Evolutionary conservation across 768 basidiomycete genomes (phyloP).

Genomic region (Tylopilus vinaceipallidus): DNA sequence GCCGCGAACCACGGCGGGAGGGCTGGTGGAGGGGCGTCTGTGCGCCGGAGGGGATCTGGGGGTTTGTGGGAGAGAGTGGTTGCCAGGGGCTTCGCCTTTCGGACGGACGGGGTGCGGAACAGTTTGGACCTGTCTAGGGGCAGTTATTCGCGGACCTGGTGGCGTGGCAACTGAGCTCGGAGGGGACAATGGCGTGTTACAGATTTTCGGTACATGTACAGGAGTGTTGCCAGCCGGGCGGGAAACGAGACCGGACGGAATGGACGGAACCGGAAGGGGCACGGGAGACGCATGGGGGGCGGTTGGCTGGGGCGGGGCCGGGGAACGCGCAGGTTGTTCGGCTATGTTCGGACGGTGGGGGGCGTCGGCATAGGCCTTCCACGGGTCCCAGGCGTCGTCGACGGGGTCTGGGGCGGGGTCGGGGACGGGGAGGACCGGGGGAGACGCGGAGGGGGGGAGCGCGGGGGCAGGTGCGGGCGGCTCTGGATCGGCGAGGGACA

Average conservation of each 20-base stretch:
- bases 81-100: constrained; percentile 16
- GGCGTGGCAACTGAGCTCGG: constrained; percentile 21
- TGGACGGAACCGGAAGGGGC: constrained; percentile 17
- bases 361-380: constrained; percentile 9
- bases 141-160: constrained; percentile 4
- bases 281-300: background rate
- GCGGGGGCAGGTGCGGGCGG: background rate
- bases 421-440: background rate
- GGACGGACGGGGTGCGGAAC: constrained; percentile 5
- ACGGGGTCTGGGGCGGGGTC: background rate
- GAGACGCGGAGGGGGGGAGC: constrained; percentile 17
- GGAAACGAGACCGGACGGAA: background rate
- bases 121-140: constrained; percentile 6
- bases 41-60: background rate
- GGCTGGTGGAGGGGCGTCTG: background rate
- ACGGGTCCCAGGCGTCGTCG: constrained; percentile 26
- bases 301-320: background rate
- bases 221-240: constrained; percentile 5
- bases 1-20: constrained; percentile 27
- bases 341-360: no score
- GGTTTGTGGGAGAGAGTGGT: constrained; percentile 8
- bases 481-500: constrained; percentile 31
- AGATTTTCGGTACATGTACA: constrained; percentile 1
- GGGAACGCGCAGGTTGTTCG: no score
- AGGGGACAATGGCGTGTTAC: background rate